Evolutionary conservation across 331 rosid genomes (phyloP).

Genomic region (Malus hybrid): DNA sequence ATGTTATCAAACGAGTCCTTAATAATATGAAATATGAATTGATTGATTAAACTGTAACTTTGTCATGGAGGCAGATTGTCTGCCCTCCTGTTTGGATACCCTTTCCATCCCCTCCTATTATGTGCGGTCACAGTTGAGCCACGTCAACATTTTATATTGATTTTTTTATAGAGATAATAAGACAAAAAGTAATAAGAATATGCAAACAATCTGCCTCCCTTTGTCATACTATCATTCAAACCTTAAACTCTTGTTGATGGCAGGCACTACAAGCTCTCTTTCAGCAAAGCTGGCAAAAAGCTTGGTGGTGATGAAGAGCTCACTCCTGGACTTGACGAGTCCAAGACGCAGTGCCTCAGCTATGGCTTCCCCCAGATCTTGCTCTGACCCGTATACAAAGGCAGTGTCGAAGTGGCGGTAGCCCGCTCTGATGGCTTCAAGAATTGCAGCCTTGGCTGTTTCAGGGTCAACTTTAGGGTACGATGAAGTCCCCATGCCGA

Average conservation of each 20-base stretch:
- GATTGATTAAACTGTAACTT: no score
- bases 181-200: no score
- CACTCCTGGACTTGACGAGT: constrained; percentile 17
- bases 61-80: no score
- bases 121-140: no score
- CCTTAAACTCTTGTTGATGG: constrained; percentile 13
- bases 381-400: constrained; percentile 15
- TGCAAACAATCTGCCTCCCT: no score
- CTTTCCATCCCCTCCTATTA: no score
- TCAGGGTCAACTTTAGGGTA: neutral
- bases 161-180: no score
- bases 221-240: neutral
- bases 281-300: constrained; percentile 19
- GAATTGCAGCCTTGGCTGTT: constrained; percentile 5
- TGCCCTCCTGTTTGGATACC: no score
- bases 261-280: constrained; percentile 12
- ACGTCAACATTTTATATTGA: no score
- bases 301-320: constrained; percentile 29
- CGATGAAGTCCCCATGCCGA: constrained; percentile 24
- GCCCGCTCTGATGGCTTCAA: constrained; percentile 23
- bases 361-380: constrained; percentile 16
- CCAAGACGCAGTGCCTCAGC: constrained; percentile 14
- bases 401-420: constrained; percentile 31
- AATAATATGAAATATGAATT: no score
- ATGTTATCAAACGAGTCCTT: no score